Conservation (phyloP, 169 alveolate genomes). For the Sarcocystis neurona region DNA sequence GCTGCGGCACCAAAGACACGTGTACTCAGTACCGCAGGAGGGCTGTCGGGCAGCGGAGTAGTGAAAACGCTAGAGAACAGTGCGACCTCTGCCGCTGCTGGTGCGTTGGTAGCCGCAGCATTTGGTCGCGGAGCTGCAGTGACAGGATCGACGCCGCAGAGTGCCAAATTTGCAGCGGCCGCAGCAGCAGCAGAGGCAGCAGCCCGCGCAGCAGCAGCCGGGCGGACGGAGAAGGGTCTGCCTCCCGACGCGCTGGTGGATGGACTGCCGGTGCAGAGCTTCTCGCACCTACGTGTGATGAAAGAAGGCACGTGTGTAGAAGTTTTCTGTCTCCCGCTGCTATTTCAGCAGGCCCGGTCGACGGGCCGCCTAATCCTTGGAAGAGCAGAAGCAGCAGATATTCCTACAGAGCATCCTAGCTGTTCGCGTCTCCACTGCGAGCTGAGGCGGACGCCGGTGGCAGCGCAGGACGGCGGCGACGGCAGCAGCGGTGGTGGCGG, state of each 20-base stretch:
- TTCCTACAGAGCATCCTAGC: slow-evolving; percentile 51
- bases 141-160: not conserved
- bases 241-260: slow-evolving; percentile 21
- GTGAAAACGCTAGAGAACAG: no score
- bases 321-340: slow-evolving; percentile 28
- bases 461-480: not conserved
- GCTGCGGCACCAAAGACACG: no score
- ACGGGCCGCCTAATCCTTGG: slow-evolving; percentile 26
- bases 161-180: not conserved
- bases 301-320: slow-evolving; percentile 31
- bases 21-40: no score
- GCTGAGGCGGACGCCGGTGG: not conserved
- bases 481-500: no score
- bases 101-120: slow-evolving; percentile 19
- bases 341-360: slow-evolving; percentile 19
- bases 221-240: not conserved
- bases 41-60: no score
- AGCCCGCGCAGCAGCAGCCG: not conserved
- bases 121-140: slow-evolving; percentile 14
- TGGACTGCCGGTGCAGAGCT: not conserved
- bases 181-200: slow-evolving; percentile 7
- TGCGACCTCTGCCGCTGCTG: not conserved
- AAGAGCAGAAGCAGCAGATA: slow-evolving; percentile 41
- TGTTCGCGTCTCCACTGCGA: slow-evolving; percentile 47
- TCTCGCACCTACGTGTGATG: slow-evolving; percentile 27